Base-by-base conservation (phyloP, 495 filamentous ascomycete genomes). In the Cercophora newfieldiana region DNA sequence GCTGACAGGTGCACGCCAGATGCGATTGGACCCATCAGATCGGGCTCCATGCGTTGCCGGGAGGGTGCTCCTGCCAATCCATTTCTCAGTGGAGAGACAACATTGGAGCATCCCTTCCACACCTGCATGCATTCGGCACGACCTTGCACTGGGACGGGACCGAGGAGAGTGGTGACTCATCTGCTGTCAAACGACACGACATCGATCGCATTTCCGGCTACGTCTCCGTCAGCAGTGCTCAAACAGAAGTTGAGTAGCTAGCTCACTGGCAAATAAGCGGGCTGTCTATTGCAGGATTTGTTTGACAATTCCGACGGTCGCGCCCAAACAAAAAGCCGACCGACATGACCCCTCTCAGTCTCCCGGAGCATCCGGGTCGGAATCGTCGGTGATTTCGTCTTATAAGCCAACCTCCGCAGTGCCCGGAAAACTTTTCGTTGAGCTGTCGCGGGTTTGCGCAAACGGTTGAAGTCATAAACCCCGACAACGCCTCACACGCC, bases 311-410 rank as follows among this genome's bases (percentile, higher is more conserved):
- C 18, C 37, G 12, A 44, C 37, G 37, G 37, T 44, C 37, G 37
- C 37, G 12, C 37, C 10, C 37, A 44, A 54, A 54, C 21, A 8
- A 19, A 54, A 54, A 7, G 21, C 50, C 50, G 50, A 26, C 50
- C 50, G 19, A 26, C 21, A 54, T 54, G 25, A 19, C 18, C 37
- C 3, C 10, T 14, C 37, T 44, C 37, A 19, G 25, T 19, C 21
- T 24, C 25, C 51, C 51, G 51, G 51, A 25, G 19, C 51, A 55
- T 55, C 51, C 51, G 51, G 49, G 26, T 28, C 50, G 51, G 51
- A 28, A 28, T 55, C 21, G 21, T 22, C 10, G 37, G 37, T 14
- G 10, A n/a, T 44, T 44, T 44, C 37, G 37, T 16, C 3, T 44
- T 14, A 44, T 44, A 44, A 44, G 12, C 37, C 37, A 44, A 44